A percentile compares a stretch with the other conserved stretches of the same genome.
phyloP scores from a whole-genome alignment of 805 yeast genomes.

The Brettanomyces sp. region DNA sequence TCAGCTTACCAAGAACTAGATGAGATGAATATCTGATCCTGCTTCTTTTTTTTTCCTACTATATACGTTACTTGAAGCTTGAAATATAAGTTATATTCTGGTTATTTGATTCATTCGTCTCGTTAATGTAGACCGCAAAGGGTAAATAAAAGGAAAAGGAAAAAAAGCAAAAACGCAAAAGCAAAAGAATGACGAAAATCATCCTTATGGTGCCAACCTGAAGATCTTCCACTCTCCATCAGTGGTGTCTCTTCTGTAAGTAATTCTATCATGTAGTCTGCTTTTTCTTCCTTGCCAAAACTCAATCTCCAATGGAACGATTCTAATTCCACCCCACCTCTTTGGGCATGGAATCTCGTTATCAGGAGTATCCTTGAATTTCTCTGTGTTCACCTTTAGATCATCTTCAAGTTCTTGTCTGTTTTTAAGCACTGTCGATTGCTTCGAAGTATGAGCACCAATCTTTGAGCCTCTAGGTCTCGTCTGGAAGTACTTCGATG shows the following conservation, averaged over 20 bases:
- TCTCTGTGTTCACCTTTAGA: conserved; percentile 37
- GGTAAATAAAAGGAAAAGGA: too few species aligned
- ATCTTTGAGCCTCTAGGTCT: conserved; percentile 89
- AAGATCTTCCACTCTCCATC: conserved; percentile 50
- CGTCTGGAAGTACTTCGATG: conserved; percentile 69
- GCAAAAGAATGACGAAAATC: too few species aligned
- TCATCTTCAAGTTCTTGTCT: conserved; percentile 56
- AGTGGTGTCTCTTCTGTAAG: conserved; percentile 46
- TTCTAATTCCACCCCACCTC: conserved; percentile 90
- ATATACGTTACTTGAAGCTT: too few species aligned
- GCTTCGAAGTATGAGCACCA: conserved; percentile 97
- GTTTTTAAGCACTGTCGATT: conserved; percentile 46
- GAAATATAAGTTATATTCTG: too few species aligned
- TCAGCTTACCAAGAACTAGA: conserved; percentile 10
- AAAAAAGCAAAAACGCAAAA: too few species aligned
- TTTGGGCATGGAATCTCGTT: conserved; percentile 83
- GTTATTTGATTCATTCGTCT: too few species aligned
- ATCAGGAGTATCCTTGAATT: conserved; percentile 45
- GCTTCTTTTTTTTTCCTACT: too few species aligned
- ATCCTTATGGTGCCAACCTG: conserved; percentile 57
- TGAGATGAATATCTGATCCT: background rate
- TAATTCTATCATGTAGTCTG: conserved; percentile 83
- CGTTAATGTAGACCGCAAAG: too few species aligned
- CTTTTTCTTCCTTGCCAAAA: conserved; percentile 96
- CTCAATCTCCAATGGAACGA: conserved; percentile 84